phyloP scores from a whole-genome alignment of 1,284 basidiomycete species.

The Sutorius eximius region DNA sequence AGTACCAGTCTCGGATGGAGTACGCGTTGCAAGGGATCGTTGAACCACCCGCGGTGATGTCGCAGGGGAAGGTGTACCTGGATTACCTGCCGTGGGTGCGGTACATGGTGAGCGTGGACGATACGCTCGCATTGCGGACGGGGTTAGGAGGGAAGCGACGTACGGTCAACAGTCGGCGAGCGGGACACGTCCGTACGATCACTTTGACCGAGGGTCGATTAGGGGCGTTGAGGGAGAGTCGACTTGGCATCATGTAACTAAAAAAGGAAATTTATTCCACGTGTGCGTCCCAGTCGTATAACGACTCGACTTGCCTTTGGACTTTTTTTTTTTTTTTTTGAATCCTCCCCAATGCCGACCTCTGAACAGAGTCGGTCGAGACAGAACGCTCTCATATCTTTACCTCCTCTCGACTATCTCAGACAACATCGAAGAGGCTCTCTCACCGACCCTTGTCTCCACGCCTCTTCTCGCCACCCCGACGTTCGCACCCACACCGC shows the following conservation, averaged over 20 bases:
- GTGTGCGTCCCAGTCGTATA: constrained; percentile 24
- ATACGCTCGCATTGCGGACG: constrained; percentile 42
- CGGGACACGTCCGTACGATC: constrained; percentile 44
- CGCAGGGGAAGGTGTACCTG: constrained; percentile 48
- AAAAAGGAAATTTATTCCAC: too few relatives aligned
- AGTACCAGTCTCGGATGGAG: constrained; percentile 43
- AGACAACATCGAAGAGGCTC: constrained; percentile 67
- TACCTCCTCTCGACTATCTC: constrained; percentile 69
- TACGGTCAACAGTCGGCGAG: constrained; percentile 57
- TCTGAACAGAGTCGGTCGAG: constrained; percentile 10
- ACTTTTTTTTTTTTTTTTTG: too few relatives aligned
- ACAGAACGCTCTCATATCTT: constrained; percentile 45
- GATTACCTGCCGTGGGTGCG: constrained; percentile 76
- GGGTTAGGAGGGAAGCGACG: constrained; percentile 37
- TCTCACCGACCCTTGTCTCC: constrained; percentile 76
- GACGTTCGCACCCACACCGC: not conserved
- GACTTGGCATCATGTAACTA: constrained; percentile 5
- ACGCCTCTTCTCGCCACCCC: constrained; percentile 40
- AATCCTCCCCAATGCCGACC: constrained; percentile 17
- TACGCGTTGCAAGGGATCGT: constrained; percentile 42
- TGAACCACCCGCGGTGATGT: constrained; percentile 34
- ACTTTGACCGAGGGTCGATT: too few relatives aligned
- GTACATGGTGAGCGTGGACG: constrained; percentile 69
- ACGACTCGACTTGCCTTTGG: constrained; percentile 20
- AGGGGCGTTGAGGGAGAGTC: constrained; percentile 30